A percentile compares a stretch with the other conserved stretches of the same genome.
Conservation (phyloP, 139 green algal species). For the Volvox africanus region DNA sequence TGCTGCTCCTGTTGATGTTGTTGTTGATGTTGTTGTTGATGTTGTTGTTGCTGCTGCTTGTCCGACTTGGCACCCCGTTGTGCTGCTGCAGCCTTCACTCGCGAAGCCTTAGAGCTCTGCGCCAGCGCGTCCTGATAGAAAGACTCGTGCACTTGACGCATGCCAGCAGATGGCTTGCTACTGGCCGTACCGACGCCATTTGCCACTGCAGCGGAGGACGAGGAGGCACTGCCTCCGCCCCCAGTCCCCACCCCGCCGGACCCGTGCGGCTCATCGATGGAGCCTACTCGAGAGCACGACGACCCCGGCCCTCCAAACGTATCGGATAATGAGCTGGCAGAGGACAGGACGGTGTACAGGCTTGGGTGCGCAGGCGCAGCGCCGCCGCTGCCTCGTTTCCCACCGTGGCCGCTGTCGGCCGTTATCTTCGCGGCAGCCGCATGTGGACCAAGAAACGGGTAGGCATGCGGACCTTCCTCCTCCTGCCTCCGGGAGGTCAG, state of each 20-base stretch:
- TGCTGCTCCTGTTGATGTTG: background rate
- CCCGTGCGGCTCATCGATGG: too few relatives aligned
- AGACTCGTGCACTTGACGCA: conserved; percentile 18
- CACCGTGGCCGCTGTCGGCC: background rate
- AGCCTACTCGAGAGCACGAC: too few relatives aligned
- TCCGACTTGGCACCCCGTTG: background rate
- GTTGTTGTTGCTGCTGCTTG: conserved; percentile 4
- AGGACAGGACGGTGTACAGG: background rate
- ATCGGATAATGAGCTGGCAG: background rate
- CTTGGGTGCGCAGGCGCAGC: too few relatives aligned
- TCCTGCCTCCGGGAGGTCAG: too few relatives aligned
- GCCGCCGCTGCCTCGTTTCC: background rate
- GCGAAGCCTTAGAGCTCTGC: background rate
- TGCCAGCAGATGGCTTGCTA: background rate
- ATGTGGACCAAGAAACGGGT: too few relatives aligned
- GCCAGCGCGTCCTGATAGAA: conserved; percentile 12
- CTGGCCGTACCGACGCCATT: background rate
- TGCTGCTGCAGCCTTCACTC: background rate
- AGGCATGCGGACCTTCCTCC: too few relatives aligned
- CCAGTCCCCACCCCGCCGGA: too few relatives aligned
- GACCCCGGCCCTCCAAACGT: too few relatives aligned
- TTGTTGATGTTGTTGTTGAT: background rate
- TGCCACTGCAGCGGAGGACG: background rate
- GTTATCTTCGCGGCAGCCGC: background rate
- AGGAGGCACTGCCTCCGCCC: too few relatives aligned